Percentiles rank a stretch among this genome's conserved stretches.
Evolutionary conservation across 176 grass and related monocot genomes (phyloP).

Genomic region (Melocanna baccifera): DNA sequence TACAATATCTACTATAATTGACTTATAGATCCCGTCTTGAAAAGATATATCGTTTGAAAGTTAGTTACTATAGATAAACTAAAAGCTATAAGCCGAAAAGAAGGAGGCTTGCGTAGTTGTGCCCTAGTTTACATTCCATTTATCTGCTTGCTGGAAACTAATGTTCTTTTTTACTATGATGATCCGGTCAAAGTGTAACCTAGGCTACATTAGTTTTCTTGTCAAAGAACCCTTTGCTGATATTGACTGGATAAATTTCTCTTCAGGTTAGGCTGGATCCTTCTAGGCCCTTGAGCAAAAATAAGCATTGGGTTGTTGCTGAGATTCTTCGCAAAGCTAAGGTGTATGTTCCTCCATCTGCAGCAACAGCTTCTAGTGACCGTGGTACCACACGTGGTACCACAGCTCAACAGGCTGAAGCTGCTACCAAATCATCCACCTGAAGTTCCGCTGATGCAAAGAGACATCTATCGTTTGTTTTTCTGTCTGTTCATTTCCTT

Average conservation of each 20-base stretch:
- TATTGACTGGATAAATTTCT: neutral
- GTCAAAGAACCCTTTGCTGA: neutral
- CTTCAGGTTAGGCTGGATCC: constrained; percentile 77
- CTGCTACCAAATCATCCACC: constrained; percentile 23
- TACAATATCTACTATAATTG: too few species aligned
- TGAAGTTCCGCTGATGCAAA: neutral
- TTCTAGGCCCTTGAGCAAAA: constrained; percentile 86
- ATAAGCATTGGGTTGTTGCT: constrained; percentile 69
- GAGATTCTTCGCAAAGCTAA: constrained; percentile 85
- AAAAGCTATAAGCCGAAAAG: too few species aligned
- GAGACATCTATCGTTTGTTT: neutral
- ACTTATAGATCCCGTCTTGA: too few species aligned
- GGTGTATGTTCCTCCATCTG: constrained; percentile 59
- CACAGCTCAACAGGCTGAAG: constrained; percentile 13
- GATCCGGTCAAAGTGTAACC: neutral
- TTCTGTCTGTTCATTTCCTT: neutral
- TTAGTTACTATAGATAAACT: too few species aligned
- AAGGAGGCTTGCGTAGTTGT: neutral
- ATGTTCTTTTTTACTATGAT: neutral
- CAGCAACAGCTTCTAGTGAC: constrained; percentile 15
- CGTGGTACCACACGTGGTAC: neutral
- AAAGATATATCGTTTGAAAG: too few species aligned
- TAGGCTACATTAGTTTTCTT: neutral
- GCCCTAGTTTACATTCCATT: neutral
- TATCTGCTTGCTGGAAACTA: neutral